Evolutionary conservation across 2,329 filamentous ascomycete genomes (phyloP), one percentile per base, ranked within the genome.

Genomic region (Neophaeococcomyces mojaviensis): DNA sequence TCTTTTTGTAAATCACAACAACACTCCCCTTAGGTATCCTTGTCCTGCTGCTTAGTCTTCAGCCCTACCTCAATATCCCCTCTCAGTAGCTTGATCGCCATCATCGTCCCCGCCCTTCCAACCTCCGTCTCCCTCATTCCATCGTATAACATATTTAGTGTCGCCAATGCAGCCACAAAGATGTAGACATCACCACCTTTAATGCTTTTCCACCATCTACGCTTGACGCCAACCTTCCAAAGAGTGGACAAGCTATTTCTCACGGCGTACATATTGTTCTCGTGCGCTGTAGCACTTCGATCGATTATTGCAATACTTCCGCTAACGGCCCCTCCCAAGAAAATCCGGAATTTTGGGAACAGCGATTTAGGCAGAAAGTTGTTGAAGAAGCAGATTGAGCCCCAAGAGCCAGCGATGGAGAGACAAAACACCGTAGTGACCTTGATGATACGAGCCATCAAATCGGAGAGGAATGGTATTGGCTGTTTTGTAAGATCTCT

Each of bases 171-270:
- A 15, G 80, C 65, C 13, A 90, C 84, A 59, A 97, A 89, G 3
- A 97, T 69, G 69, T 84, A 78, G 4, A 96, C 79, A 65, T 97
- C 90, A 0, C 88, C 88, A 31, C 86, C 85, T 58, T 76, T 79
- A 62, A 92, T 75, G 9, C 86, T 86, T 53, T 77, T 80, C 88
- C 90, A 95, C 80, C 88, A 88, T 1, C 87, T 78, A 28, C 83
- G 73, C 79, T 97, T 97, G 46, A 85, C 79, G n/a, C 89, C 88
- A 0, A 94, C 87, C 70, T 94, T 94, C 87, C 88, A 97, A 37
- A 88, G 65, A 31, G 80, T 86, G 62, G 94, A 86, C 24, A 95
- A 72, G 49, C 84, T 88, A n/a, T 82, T 69, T 2, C 89, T 76
- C 24, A 85, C 79, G 53, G 79, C 82, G 64, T 92, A 92, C 50